Evolutionary conservation across 2,329 filamentous ascomycete species (phyloP).

Genomic region (Fusarium sp.): DNA sequence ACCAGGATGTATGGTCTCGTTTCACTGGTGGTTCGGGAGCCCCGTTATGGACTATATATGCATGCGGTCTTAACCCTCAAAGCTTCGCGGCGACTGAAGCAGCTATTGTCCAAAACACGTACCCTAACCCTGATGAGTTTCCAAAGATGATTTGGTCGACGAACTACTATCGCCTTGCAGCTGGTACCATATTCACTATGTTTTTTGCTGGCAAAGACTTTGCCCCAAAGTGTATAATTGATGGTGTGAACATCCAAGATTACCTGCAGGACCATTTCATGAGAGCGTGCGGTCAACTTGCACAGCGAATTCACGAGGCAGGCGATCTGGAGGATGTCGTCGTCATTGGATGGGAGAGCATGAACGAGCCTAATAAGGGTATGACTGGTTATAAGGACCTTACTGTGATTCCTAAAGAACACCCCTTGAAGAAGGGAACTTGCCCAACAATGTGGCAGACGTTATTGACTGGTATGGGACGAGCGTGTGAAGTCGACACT

Average conservation of each 20-base stretch:
- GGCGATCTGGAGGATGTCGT: slow-evolving; percentile 88
- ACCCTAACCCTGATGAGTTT: slow-evolving; percentile 83
- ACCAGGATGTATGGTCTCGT: slow-evolving; percentile 98
- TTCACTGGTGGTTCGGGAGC: slow-evolving; percentile 95
- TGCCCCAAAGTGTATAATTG: slow-evolving; percentile 94
- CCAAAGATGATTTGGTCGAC: slow-evolving; percentile 99
- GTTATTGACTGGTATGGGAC: slow-evolving; percentile 89
- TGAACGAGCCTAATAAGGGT: slow-evolving; percentile 95
- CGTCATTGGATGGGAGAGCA: slow-evolving; percentile 93
- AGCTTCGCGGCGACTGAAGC: slow-evolving; percentile 89
- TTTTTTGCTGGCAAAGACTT: slow-evolving; percentile 94
- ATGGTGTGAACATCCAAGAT: slow-evolving; percentile 96
- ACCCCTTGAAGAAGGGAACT: slow-evolving; percentile 92
- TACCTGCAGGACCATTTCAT: slow-evolving; percentile 92
- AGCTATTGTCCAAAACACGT: slow-evolving; percentile 94
- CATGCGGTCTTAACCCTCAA: slow-evolving; percentile 88
- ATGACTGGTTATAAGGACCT: slow-evolving; percentile 87
- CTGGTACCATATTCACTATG: slow-evolving; percentile 91
- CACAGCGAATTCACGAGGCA: slow-evolving; percentile 86
- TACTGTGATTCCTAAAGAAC: slow-evolving; percentile 83
- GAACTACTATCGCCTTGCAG: slow-evolving; percentile 90
- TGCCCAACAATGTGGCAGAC: slow-evolving; percentile 95
- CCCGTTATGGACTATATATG: slow-evolving; percentile 97
- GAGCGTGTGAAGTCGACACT: slow-evolving; percentile 88
- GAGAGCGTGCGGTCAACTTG: slow-evolving; percentile 82